Base-by-base conservation (phyloP, 129 eudicot species). In the Gnaphalium uliginosum region DNA sequence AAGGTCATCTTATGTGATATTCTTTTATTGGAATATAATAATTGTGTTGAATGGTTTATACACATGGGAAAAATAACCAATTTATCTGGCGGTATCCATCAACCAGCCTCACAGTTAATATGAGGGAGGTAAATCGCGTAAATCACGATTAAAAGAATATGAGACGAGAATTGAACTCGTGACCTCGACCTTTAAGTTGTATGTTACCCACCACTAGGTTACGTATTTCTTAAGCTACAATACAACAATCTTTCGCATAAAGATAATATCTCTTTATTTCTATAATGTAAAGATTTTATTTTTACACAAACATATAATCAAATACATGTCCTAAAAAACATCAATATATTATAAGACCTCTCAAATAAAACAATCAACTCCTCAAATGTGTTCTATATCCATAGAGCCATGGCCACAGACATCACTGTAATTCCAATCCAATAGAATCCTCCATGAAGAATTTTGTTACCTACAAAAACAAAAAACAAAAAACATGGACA, bases 371-470 rank as follows among this genome's bases (percentile, higher is more conserved):
- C 43, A 51, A 50, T 33, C 22, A 63, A 71, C 64, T 32, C 18
- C 21, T 65, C 37, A 63, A 50, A 35, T 27, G 87, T 59, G 80
- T 71, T 66, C 82, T 85, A 85, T 24, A 32, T 78, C 78, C 58
- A 50, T 2, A 83, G 0, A 77, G 83, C 83, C 77, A 72, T 73
- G 67, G 73, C 78, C 41, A 75, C 19, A 59, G 86, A 79, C 43
- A 78, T 69, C 6, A 85, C 79, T 60, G 78, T 32, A 11, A 85
- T 71, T 41, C 81, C 74, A 68, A 81, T 78, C 96, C 89, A 82
- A 60, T 81, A 77, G 70, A 81, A 76, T 27, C 82, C 85, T 62
- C 89, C 86, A 6, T 81, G 78, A 57, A 81, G 72, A 59, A 82
- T 77, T 72, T 71, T 70, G n/a, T 64, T 76, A 48, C 84, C 87